A percentile compares a stretch with the other conserved stretches of the same genome.
phyloP scores from a whole-genome alignment of 257 asterid species.

The Parsonsia alboflavescens region DNA sequence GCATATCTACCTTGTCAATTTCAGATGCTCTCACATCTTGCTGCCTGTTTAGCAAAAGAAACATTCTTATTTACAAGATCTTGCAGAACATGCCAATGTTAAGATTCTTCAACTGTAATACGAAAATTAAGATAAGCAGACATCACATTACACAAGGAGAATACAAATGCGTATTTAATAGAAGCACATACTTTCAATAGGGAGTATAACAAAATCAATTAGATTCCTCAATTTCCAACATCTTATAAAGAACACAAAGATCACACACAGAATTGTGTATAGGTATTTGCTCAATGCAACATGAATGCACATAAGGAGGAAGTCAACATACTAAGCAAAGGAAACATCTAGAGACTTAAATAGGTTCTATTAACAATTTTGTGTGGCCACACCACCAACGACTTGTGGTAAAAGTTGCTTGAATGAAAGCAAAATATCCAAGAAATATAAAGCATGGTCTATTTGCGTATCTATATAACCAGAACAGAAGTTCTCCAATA shows the following conservation, averaged over 20 bases:
- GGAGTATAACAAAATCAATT: background rate
- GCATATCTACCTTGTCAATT: constrained; percentile 96
- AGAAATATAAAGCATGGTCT: background rate
- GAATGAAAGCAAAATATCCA: background rate
- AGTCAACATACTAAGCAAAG: no score
- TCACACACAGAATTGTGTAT: background rate
- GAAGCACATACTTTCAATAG: background rate
- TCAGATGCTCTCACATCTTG: constrained; percentile 97
- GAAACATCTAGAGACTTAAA: background rate
- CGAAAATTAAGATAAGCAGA: background rate
- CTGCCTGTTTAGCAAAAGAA: constrained; percentile 51
- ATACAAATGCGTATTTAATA: background rate
- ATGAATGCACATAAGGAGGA: background rate
- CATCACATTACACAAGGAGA: background rate
- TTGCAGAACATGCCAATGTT: background rate
- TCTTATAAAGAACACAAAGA: background rate
- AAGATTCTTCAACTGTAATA: background rate
- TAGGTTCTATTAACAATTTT: background rate
- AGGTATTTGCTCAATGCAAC: background rate
- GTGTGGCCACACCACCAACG: background rate
- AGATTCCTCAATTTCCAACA: background rate
- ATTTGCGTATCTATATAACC: background rate
- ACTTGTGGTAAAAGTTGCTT: background rate
- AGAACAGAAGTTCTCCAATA: background rate
- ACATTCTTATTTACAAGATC: constrained; percentile 5